These are phyloP conservation scores for Fusarium circinatum DNA, from an alignment of 2,329 filamentous ascomycete species.

Conservation along the genomic window DNA sequence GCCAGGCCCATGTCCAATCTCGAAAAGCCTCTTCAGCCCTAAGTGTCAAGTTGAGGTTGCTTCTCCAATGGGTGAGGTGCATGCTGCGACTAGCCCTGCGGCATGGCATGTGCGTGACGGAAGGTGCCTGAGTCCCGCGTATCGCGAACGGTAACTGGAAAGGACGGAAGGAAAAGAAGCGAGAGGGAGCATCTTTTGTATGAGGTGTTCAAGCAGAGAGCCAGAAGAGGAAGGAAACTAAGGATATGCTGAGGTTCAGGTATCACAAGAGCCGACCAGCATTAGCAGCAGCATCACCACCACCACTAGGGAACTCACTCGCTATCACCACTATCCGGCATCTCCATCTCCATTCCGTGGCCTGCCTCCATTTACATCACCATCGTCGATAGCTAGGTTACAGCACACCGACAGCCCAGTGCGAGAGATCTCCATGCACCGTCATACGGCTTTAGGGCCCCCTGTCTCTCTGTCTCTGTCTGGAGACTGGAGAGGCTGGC, in stretches of 20 bases:
- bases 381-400: neutral
- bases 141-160: slow-evolving; percentile 36
- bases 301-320: neutral
- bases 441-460: neutral
- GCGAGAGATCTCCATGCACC: slow-evolving; percentile 25
- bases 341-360: neutral
- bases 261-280: slow-evolving; percentile 24
- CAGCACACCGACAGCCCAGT: slow-evolving; percentile 19
- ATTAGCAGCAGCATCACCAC: neutral
- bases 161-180: slow-evolving; percentile 29
- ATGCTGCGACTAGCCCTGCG: slow-evolving; percentile 38
- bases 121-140: slow-evolving; percentile 33
- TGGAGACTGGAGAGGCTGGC: slow-evolving; percentile 7
- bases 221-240: slow-evolving; percentile 36
- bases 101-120: slow-evolving; percentile 29
- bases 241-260: slow-evolving; percentile 2
- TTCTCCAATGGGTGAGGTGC: slow-evolving; percentile 37
- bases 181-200: neutral
- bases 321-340: slow-evolving; percentile 7
- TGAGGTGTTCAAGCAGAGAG: slow-evolving; percentile 8
- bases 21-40: slow-evolving; percentile 31
- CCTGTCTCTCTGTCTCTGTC: neutral
- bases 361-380: neutral
- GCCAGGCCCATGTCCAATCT: slow-evolving; percentile 8
- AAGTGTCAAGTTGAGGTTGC: slow-evolving; percentile 28